A percentile compares a stretch with the other conserved stretches of the same genome.
phyloP scores from a whole-genome alignment of 148 eudicot genomes.

The Rhododendron molle region DNA sequence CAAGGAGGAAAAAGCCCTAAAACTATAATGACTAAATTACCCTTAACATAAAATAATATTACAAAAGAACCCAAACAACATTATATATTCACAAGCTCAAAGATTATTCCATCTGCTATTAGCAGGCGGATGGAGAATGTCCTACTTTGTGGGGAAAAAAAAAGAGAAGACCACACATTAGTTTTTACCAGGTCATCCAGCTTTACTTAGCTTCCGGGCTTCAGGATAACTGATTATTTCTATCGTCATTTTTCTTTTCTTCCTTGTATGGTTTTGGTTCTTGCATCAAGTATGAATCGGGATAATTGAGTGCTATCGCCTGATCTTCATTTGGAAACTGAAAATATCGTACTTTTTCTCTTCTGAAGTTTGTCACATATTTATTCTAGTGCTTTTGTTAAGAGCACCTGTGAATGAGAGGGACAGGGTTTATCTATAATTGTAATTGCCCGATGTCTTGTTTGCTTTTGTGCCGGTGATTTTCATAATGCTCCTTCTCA shows the following conservation, averaged over 20 bases:
- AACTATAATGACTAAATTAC: no score
- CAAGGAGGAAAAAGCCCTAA: no score
- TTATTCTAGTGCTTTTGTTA: neutral
- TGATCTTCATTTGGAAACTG: neutral
- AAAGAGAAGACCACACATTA: neutral
- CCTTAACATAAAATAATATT: no score
- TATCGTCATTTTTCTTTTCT: neutral
- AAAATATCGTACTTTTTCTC: neutral
- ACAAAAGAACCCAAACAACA: no score
- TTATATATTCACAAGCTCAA: no score
- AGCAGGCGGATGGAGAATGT: no score
- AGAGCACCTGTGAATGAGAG: neutral
- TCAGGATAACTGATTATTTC: neutral
- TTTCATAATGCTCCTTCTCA: neutral
- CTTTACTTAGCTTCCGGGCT: neutral
- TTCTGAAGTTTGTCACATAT: neutral
- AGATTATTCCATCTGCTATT: neutral
- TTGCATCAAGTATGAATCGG: neutral
- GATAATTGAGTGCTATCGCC: neutral
- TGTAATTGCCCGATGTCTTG: neutral
- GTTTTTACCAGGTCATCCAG: constrained; percentile 2
- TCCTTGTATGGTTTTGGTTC: neutral
- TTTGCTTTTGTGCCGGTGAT: neutral
- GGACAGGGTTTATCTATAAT: neutral
- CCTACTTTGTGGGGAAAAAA: neutral